Conservation (phyloP, 2,329 filamentous ascomycete genomes). For the Colletotrichum limetticola region DNA sequence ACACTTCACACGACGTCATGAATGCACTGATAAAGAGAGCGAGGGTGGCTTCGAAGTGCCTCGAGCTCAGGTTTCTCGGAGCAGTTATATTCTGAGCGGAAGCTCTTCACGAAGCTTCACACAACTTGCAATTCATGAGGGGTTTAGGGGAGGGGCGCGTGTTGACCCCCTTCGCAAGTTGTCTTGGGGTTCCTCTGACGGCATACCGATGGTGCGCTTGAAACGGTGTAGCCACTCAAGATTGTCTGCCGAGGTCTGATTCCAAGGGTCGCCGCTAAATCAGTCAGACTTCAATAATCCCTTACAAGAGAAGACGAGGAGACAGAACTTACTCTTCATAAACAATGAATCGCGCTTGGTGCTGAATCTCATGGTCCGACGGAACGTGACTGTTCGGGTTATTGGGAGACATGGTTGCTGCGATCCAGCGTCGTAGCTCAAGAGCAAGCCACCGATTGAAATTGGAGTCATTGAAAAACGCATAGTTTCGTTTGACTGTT, state of each 20-base stretch:
- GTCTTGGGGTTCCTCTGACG: not conserved
- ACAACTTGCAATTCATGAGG: not conserved
- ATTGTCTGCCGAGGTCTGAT: constrained; percentile 33
- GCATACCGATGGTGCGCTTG: constrained; percentile 19
- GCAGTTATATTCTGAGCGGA: not conserved
- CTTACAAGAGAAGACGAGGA: no score
- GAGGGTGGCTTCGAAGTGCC: not conserved
- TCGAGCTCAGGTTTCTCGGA: not conserved
- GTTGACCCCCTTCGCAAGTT: no score
- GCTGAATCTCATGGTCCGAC: constrained; percentile 48
- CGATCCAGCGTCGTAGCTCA: constrained; percentile 38
- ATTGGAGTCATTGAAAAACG: constrained; percentile 40
- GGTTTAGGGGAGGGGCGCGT: not conserved
- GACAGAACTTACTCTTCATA: constrained; percentile 40
- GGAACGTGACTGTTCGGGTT: constrained; percentile 44
- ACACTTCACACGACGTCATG: no score
- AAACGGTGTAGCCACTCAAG: constrained; percentile 29
- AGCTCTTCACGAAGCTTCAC: not conserved
- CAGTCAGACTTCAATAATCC: not conserved
- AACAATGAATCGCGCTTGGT: constrained; percentile 46
- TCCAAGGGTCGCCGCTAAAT: constrained; percentile 30
- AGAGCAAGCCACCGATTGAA: constrained; percentile 39
- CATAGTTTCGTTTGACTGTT: constrained; percentile 4
- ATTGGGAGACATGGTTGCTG: constrained; percentile 43
- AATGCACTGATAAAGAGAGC: not conserved